A percentile compares a stretch with the other conserved stretches of the same genome.
These are phyloP conservation scores for Omphalea diandra DNA, from an alignment of 441 rosid species.

Conservation along the genomic window DNA sequence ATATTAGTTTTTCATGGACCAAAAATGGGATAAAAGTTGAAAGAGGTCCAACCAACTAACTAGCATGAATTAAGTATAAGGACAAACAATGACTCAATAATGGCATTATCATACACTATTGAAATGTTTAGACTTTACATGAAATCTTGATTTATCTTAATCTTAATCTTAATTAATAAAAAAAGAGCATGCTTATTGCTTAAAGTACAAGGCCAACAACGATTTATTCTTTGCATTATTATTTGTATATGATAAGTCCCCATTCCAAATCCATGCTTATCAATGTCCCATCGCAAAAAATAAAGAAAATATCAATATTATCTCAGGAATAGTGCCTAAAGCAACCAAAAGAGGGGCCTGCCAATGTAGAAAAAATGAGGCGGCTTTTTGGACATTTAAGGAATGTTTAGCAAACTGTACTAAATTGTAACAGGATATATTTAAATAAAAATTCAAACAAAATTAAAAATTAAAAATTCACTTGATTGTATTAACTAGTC, in stretches of 20 bases:
- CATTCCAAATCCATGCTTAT: neutral
- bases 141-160: neutral
- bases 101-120: slow-evolving; percentile 5
- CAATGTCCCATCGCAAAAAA: neutral
- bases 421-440: too few species aligned
- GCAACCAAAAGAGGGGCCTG: too few species aligned
- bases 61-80: neutral
- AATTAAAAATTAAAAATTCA: too few species aligned
- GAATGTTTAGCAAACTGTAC: too few species aligned
- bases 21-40: too few species aligned
- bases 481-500: too few species aligned
- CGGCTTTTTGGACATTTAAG: neutral
- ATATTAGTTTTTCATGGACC: too few species aligned
- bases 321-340: neutral
- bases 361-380: neutral
- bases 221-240: too few species aligned
- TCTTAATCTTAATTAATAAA: too few species aligned
- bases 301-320: neutral
- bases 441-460: too few species aligned
- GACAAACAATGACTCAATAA: neutral
- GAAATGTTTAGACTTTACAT: neutral
- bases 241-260: neutral
- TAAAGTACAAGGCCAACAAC: neutral
- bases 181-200: neutral
- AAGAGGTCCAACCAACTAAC: too few species aligned